A percentile compares a stretch with the other conserved stretches of the same genome.
Conservation (phyloP, 768 basidiomycete genomes). For the Trametes maxima region DNA sequence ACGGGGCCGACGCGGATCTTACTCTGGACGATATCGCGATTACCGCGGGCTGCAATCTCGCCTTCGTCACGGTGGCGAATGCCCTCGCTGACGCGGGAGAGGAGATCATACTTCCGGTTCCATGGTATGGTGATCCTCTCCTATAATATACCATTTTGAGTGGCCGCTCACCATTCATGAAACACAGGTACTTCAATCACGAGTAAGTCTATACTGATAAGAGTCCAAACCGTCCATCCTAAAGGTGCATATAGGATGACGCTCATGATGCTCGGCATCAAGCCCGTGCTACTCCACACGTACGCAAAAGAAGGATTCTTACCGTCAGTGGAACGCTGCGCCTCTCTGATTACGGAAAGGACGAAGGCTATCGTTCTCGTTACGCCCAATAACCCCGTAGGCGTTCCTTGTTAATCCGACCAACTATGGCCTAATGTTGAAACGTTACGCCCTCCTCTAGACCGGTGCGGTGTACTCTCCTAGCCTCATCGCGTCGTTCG, state of each 20-base stretch:
- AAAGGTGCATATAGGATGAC: conserved; percentile 53
- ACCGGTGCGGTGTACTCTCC: conserved; percentile 74
- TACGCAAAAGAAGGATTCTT: conserved; percentile 56
- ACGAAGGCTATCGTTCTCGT: conserved; percentile 76
- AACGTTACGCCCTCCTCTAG: conserved; percentile 32
- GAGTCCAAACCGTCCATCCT: neutral
- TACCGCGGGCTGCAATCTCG: conserved; percentile 74
- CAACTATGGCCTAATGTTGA: neutral
- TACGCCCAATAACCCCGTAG: conserved; percentile 75
- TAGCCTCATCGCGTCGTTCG: conserved; percentile 58
- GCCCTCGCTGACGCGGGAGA: conserved; percentile 68
- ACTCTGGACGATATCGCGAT: conserved; percentile 60
- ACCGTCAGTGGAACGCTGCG: conserved; percentile 56
- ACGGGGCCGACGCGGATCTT: conserved; percentile 54
- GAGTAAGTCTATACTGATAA: conserved; percentile 41
- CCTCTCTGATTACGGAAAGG: conserved; percentile 52
- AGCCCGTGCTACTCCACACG: conserved; percentile 56
- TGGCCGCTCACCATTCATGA: neutral
- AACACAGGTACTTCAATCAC: conserved; percentile 65
- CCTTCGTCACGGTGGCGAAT: conserved; percentile 65
- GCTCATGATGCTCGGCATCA: conserved; percentile 62
- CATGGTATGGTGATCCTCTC: conserved; percentile 49
- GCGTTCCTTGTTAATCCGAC: neutral
- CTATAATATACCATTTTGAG: neutral
- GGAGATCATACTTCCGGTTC: conserved; percentile 71